phyloP scores from a whole-genome alignment of 805 yeast genomes.

The Peterozyma toletana region DNA sequence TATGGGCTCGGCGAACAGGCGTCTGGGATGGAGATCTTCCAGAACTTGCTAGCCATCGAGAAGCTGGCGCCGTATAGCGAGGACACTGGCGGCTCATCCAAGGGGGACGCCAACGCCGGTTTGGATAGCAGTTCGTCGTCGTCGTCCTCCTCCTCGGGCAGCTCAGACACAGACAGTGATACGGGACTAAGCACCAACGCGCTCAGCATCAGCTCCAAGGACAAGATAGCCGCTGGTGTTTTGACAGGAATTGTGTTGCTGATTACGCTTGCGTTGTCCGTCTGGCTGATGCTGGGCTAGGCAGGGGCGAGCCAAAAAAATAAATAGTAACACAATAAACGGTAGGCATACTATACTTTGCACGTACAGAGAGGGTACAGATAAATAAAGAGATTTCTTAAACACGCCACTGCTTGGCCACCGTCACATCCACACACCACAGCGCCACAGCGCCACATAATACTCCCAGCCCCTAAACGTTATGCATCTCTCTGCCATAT shows the following conservation, averaged over 20 bases:
- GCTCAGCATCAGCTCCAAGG: constrained; percentile 49
- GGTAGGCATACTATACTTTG: too few relatives aligned
- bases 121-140: constrained; percentile 43
- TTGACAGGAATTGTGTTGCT: constrained; percentile 70
- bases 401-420: too few relatives aligned
- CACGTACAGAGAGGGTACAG: too few relatives aligned
- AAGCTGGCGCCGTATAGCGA: constrained; percentile 52
- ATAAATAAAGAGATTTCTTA: too few relatives aligned
- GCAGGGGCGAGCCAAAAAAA: too few relatives aligned
- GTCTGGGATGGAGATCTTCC: constrained; percentile 63
- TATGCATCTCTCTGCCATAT: too few relatives aligned
- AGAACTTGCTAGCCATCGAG: constrained; percentile 41
- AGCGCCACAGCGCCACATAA: too few relatives aligned
- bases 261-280: constrained; percentile 52
- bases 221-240: constrained; percentile 85
- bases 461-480: too few relatives aligned
- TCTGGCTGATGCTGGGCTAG: constrained; percentile 55
- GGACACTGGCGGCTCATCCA: constrained; percentile 63
- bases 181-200: constrained; percentile 28
- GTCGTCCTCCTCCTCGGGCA: constrained; percentile 7
- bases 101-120: constrained; percentile 68
- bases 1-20: constrained; percentile 86
- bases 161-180: constrained; percentile 30
- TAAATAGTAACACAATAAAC: too few relatives aligned
- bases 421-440: too few relatives aligned